Base-by-base conservation (phyloP, 2,329 filamentous ascomycete species). In the Endothia cerciana region DNA sequence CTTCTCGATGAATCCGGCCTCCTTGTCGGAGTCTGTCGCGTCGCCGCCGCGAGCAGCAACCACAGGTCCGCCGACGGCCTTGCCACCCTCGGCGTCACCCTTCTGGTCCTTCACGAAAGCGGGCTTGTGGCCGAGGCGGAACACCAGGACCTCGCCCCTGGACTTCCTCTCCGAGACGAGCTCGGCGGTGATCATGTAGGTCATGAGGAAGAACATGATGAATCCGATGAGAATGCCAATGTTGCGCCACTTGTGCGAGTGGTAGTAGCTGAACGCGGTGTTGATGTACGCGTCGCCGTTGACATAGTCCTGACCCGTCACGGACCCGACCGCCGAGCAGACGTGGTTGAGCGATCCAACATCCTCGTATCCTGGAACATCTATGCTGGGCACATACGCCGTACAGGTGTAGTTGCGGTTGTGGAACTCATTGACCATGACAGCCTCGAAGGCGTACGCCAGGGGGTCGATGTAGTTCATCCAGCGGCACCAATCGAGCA, bases 351-450 rank as follows among this genome's bases (percentile, higher is more conserved):
- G 43, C 0, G 68, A 36, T 0, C 65, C 66, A 3, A 79, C 75
- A 47, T 79, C 73, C 1, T 70, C 73, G 68, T 84, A 85, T 1
- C 70, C 70, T 0, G 74, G 68, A 3, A 81, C 43, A 8, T 3
- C n/a, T 0, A 71, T 30, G 63, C 68, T 77, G 0, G 85, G 85
- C 1, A 86, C 78, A 60, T 77, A 84, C 38, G 74, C 67, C 25
- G 75, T 77, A 73, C 86, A 88, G 0, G 62, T 57, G 74, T 90
- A 95, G 0, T 86, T 69, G 19, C 89, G 86, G 66, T 81, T 79
- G 71, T 88, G 78, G 74, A 97, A 97, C 76, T 97, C 93, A 77
- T 96, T 96, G 69, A 91, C 85, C 84, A 94, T 90, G 33, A 96
- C 82, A 0, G 88, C 82, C 75, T 96, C 92, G 73, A 96, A 97